Percentiles rank a stretch among this genome's conserved stretches.
phyloP scores from a whole-genome alignment of 345 rosid genomes.

The Mangifera indica region DNA sequence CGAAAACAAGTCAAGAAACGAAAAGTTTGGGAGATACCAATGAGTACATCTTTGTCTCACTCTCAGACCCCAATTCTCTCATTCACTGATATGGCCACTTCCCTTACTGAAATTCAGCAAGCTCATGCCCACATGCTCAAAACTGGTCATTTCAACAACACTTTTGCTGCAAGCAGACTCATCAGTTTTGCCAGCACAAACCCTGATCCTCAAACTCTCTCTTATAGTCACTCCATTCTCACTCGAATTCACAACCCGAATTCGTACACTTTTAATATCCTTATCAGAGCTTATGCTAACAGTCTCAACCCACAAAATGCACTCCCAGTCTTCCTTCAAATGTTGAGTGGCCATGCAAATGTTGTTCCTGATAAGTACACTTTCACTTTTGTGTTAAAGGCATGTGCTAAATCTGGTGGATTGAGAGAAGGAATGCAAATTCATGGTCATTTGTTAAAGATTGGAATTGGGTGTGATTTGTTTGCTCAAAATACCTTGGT shows the following conservation, averaged over 20 bases:
- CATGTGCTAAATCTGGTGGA: slow-evolving; percentile 43
- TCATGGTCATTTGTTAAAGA: slow-evolving; percentile 36
- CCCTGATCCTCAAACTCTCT: slow-evolving; percentile 41
- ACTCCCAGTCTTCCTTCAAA: slow-evolving; percentile 30
- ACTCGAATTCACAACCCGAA: slow-evolving; percentile 32
- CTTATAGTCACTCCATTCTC: slow-evolving; percentile 46
- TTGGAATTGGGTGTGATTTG: slow-evolving; percentile 32
- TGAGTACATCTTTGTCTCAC: slow-evolving; percentile 26
- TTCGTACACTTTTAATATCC: slow-evolving; percentile 39
- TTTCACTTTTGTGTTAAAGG: slow-evolving; percentile 47
- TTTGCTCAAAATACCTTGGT: slow-evolving; percentile 43
- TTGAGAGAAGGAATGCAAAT: slow-evolving; percentile 42
- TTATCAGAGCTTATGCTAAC: slow-evolving; percentile 50
- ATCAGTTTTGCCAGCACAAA: slow-evolving; percentile 33
- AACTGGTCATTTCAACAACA: slow-evolving; percentile 34
- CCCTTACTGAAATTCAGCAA: slow-evolving; percentile 42
- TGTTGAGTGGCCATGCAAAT: slow-evolving; percentile 28
- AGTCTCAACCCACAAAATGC: slow-evolving; percentile 30
- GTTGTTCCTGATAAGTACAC: slow-evolving; percentile 43
- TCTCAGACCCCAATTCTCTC: slow-evolving; percentile 25
- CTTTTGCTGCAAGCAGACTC: slow-evolving; percentile 44
- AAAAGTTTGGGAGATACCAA: slow-evolving; percentile 1
- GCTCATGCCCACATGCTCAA: slow-evolving; percentile 46
- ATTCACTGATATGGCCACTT: slow-evolving; percentile 32
- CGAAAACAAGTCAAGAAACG: not conserved